Evolutionary conservation across 805 yeast genomes (phyloP), one percentile per base, ranked within the genome.

Genomic region (Ogataea kodamae): DNA sequence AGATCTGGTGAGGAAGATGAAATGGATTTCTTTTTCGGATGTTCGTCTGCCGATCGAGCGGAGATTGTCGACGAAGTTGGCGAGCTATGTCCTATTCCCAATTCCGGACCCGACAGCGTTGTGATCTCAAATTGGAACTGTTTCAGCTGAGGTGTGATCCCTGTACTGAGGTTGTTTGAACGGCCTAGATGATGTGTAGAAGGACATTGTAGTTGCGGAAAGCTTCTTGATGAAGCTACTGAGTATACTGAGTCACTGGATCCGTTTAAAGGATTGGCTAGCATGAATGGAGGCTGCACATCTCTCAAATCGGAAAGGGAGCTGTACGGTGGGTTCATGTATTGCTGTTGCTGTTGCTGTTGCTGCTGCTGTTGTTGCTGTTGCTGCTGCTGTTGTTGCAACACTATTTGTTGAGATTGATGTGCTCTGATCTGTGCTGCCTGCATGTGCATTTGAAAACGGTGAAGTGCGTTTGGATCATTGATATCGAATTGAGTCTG

Each of bases 11-110:
- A 18, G 3, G 30, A 14, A 12, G 12, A 4, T 13, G 17, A 6
- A 9, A 6, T 6, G 15, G n/a, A 9, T 12, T 19, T 35, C 15
- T 21, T 35, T 13, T 19, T 28, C 8, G 30, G 15, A 8, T 14
- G 14, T 11, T 30, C 42, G 11, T 42, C 40, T 11, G 25, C 24
- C 3, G 50, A 46, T 25, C 33, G 39, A 14, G 51, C 43, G 9
- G 49, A 46, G n/a, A 49, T 45, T 7, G 47, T 49, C n/a, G 48
- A 46, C 17, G 46, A 28, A 11, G 43, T 36, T n/a, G 45, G 42
- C 11, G 44, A 40, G 8, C 23, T 30, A 18, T 37, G 40, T 9
- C 30, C 33, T 18, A 25, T 13, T 3, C 25, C 24, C 3, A 18
- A 29, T 13, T n/a, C 24, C 17, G 24, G 16, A 5, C 38, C 29